phyloP scores from a whole-genome alignment of 2,329 filamentous ascomycete species.

The Stachybotrys chartarum region DNA sequence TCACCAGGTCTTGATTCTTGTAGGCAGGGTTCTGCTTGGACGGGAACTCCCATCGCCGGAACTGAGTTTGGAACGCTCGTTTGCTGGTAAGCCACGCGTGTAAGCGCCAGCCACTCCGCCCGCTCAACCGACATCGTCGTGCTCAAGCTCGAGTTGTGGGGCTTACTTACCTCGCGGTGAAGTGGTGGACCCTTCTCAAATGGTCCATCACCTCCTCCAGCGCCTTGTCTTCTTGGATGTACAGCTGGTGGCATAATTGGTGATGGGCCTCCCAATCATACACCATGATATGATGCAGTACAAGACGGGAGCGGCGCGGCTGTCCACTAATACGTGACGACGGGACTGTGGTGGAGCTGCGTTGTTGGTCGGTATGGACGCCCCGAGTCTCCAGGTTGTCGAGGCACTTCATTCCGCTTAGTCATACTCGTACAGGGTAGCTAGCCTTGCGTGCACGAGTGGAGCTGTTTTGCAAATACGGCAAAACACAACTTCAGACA shows the following conservation, averaged over 20 bases:
- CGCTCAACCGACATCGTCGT: neutral
- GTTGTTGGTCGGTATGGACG: slow-evolving; percentile 18
- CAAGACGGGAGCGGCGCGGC: neutral
- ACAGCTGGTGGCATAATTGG: slow-evolving; percentile 49
- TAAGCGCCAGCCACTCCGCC: neutral
- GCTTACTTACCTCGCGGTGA: slow-evolving; percentile 63
- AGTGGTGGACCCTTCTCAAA: slow-evolving; percentile 57
- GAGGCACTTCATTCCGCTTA: slow-evolving; percentile 4
- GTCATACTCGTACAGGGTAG: slow-evolving; percentile 4
- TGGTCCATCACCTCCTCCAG: slow-evolving; percentile 69
- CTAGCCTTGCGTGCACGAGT: too few relatives aligned
- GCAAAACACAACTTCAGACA: too few relatives aligned
- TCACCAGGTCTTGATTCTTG: slow-evolving; percentile 60
- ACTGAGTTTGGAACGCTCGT: slow-evolving; percentile 68
- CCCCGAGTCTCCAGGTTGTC: slow-evolving; percentile 7
- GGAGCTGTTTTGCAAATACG: too few relatives aligned
- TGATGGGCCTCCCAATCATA: slow-evolving; percentile 40
- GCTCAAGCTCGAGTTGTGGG: neutral
- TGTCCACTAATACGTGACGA: neutral
- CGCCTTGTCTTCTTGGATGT: slow-evolving; percentile 67
- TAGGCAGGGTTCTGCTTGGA: slow-evolving; percentile 66
- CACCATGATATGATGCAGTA: slow-evolving; percentile 26
- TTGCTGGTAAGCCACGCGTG: slow-evolving; percentile 42
- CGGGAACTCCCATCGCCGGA: slow-evolving; percentile 74
- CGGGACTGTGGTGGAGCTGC: slow-evolving; percentile 12